Conservation (phyloP, 352 stramenopile species). For the Pythium sp. region DNA sequence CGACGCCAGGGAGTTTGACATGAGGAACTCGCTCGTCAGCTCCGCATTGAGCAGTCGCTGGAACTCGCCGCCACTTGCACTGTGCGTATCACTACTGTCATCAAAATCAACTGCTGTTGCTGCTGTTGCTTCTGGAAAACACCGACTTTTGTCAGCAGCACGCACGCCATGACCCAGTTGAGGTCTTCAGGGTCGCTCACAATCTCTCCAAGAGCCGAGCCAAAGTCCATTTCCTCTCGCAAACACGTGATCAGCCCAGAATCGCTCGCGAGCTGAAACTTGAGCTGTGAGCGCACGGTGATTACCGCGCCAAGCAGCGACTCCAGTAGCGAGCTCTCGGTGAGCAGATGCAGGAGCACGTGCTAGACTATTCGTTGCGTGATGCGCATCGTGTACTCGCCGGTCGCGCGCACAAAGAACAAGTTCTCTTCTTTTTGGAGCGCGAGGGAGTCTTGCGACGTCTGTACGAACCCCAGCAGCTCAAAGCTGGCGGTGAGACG, state of each 20-base stretch:
- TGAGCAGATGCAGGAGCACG: conserved; percentile 19
- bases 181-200: conserved; percentile 12
- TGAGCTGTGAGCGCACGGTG: conserved; percentile 10
- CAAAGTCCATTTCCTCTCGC: conserved; percentile 21
- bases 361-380: conserved; percentile 12
- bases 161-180: conserved; percentile 12
- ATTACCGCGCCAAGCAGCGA: conserved; percentile 10
- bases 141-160: conserved; percentile 5
- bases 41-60: background rate
- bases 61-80: background rate
- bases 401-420: conserved; percentile 17
- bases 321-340: background rate
- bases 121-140: background rate
- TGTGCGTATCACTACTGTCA: no score
- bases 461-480: conserved; percentile 21
- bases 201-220: conserved; percentile 10
- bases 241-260: conserved; percentile 8
- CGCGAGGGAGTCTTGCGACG: conserved; percentile 8
- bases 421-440: background rate
- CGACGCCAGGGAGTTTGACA: background rate
- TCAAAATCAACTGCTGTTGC: no score
- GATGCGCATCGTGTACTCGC: conserved; percentile 19
- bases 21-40: background rate
- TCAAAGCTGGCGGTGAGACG: conserved; percentile 16
- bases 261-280: conserved; percentile 14